phyloP scores from a whole-genome alignment of 2,329 filamentous ascomycete species.

The Aspergillus phoenicis region DNA sequence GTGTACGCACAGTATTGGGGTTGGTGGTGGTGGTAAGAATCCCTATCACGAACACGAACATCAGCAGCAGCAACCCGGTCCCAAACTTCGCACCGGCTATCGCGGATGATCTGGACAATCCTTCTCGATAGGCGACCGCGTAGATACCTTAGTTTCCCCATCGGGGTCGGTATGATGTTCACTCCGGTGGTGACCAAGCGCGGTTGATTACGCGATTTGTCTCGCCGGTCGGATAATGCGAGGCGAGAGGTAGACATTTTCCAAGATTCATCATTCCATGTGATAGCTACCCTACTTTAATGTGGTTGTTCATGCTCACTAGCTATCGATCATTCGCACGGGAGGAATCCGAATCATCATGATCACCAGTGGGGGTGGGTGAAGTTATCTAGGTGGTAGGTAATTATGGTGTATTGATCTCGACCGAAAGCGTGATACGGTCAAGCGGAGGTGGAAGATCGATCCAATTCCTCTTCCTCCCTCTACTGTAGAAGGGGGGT shows the following conservation, averaged over 20 bases:
- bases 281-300: slow-evolving; percentile 12
- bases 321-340: neutral
- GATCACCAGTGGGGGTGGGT: neutral
- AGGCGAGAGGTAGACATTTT: neutral
- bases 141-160: neutral
- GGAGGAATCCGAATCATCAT: neutral
- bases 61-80: neutral
- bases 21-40: slow-evolving; percentile 6
- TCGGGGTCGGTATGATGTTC: neutral
- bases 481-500: too few relatives aligned
- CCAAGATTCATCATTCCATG: slow-evolving; percentile 14
- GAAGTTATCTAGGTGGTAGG: slow-evolving; percentile 1
- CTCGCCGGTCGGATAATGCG: slow-evolving; percentile 6
- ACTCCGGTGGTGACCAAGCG: slow-evolving; percentile 4
- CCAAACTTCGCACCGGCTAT: slow-evolving; percentile 25
- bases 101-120: slow-evolving; percentile 27
- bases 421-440: slow-evolving; percentile 15
- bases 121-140: slow-evolving; percentile 13
- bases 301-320: too few relatives aligned
- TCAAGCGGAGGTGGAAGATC: slow-evolving; percentile 8
- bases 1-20: too few relatives aligned
- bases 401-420: slow-evolving; percentile 5
- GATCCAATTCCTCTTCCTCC: too few relatives aligned
- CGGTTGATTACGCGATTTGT: slow-evolving; percentile 11
- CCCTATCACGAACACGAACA: slow-evolving; percentile 11